Evolutionary conservation across 2,329 filamentous ascomycete species (phyloP).

Genomic region (Bimuria novae-zelandiae): DNA sequence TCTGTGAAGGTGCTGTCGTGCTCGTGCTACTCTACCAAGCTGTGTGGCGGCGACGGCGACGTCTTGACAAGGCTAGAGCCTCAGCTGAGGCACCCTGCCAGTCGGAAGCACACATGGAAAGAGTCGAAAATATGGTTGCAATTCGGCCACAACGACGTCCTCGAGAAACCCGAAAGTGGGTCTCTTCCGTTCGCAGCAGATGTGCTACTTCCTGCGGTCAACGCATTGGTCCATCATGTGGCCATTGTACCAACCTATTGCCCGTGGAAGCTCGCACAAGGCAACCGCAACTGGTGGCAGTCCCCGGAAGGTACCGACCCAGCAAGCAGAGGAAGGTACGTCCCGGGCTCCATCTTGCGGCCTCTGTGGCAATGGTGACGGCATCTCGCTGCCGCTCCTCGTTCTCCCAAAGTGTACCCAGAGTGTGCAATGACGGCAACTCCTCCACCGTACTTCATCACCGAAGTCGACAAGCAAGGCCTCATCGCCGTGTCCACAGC

Average conservation of each 20-base stretch:
- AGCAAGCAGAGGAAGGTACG: constrained; percentile 2
- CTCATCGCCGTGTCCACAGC: constrained; percentile 38
- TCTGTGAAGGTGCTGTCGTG: background rate
- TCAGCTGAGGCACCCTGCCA: background rate
- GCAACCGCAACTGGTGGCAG: background rate
- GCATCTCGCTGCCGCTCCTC: background rate
- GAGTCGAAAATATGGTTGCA: background rate
- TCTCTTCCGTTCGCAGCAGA: background rate
- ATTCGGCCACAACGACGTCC: background rate
- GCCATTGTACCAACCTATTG: background rate
- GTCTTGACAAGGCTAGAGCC: background rate
- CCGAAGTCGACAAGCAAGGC: constrained; percentile 37
- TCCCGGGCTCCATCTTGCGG: background rate
- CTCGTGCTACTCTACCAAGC: background rate
- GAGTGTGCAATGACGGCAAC: constrained; percentile 9
- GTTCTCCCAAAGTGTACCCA: background rate
- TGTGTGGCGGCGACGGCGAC: background rate
- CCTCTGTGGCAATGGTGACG: background rate
- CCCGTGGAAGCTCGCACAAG: background rate
- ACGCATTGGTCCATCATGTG: background rate
- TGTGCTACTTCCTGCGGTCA: background rate
- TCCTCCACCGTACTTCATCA: constrained; percentile 37
- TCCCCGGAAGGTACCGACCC: background rate
- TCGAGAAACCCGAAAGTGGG: background rate
- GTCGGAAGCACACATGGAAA: no score